Percentiles rank a stretch among this genome's conserved stretches.
Evolutionary conservation across 352 stramenopile species (phyloP).

Genomic region (Pythium rishiriense): DNA sequence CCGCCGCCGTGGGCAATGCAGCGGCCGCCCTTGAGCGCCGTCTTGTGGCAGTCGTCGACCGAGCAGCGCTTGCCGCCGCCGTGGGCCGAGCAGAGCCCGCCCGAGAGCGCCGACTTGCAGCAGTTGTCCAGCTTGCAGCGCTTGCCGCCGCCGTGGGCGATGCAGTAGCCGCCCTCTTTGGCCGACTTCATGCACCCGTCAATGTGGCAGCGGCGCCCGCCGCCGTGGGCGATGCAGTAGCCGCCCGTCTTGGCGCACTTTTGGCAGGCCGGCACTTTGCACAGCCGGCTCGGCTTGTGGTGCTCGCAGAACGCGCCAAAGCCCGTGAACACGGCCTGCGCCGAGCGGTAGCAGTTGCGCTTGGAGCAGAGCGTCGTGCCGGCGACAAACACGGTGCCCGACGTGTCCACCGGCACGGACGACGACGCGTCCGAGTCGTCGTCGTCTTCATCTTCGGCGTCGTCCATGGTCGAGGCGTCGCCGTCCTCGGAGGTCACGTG

Average conservation of each 20-base stretch:
- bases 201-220: slow-evolving; percentile 43
- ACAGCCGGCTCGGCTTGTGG: slow-evolving; percentile 70
- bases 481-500: slow-evolving; percentile 11
- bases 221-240: slow-evolving; percentile 39
- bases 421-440: slow-evolving; percentile 22
- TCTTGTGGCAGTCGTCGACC: slow-evolving; percentile 53
- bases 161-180: slow-evolving; percentile 70
- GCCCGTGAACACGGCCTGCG: slow-evolving; percentile 33
- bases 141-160: slow-evolving; percentile 60
- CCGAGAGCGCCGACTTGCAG: slow-evolving; percentile 63
- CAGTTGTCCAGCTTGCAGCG: slow-evolving; percentile 52
- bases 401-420: slow-evolving; percentile 11
- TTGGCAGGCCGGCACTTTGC: slow-evolving; percentile 54
- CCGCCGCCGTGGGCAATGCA: slow-evolving; percentile 71
- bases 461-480: slow-evolving; percentile 20
- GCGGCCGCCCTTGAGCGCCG: slow-evolving; percentile 58
- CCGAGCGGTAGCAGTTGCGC: slow-evolving; percentile 59
- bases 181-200: slow-evolving; percentile 68
- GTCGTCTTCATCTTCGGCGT: slow-evolving; percentile 12
- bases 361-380: slow-evolving; percentile 49
- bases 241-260: slow-evolving; percentile 61
- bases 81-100: slow-evolving; percentile 67
- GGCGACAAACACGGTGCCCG: slow-evolving; percentile 7
- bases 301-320: slow-evolving; percentile 63
- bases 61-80: slow-evolving; percentile 65